Evolutionary conservation across 768 basidiomycete genomes (phyloP).

Genomic region (Termitomyces sp.): DNA sequence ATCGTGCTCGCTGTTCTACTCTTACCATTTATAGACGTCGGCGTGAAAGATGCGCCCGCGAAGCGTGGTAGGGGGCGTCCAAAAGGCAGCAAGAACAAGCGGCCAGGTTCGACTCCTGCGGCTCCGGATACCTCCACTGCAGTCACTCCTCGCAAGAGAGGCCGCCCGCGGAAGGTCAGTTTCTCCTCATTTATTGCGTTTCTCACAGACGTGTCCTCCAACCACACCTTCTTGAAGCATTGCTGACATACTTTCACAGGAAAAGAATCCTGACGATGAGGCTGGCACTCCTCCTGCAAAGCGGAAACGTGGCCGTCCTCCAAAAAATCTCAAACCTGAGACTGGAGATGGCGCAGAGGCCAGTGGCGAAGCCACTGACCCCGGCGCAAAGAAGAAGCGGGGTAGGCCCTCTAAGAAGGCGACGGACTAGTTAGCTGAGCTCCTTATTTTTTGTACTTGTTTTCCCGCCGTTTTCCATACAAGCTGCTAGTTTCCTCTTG

Average conservation of each 20-base stretch:
- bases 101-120: slow-evolving; percentile 25
- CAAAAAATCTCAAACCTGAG: slow-evolving; percentile 55
- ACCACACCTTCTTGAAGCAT: slow-evolving; percentile 10
- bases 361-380: slow-evolving; percentile 37
- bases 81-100: slow-evolving; percentile 80
- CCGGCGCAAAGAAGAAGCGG: slow-evolving; percentile 61
- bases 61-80: slow-evolving; percentile 89
- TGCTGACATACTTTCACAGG: slow-evolving; percentile 16
- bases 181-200: slow-evolving; percentile 14
- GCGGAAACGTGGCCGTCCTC: slow-evolving; percentile 71
- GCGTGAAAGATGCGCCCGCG: slow-evolving; percentile 32
- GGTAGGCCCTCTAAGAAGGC: slow-evolving; percentile 64
- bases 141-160: slow-evolving; percentile 47
- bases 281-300: slow-evolving; percentile 47
- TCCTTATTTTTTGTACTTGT: slow-evolving; percentile 13
- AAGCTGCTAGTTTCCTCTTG: slow-evolving; percentile 15
- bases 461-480: slow-evolving; percentile 18
- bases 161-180: slow-evolving; percentile 62
- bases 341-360: slow-evolving; percentile 28
- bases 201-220: slow-evolving; percentile 4
- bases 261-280: slow-evolving; percentile 40
- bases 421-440: slow-evolving; percentile 18
- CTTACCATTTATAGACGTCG: slow-evolving; percentile 28
- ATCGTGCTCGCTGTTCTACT: slow-evolving; percentile 19
- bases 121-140: slow-evolving; percentile 27